Evolutionary conservation across 2,329 filamentous ascomycete genomes (phyloP).

Genomic region (Thielaviopsis populi): DNA sequence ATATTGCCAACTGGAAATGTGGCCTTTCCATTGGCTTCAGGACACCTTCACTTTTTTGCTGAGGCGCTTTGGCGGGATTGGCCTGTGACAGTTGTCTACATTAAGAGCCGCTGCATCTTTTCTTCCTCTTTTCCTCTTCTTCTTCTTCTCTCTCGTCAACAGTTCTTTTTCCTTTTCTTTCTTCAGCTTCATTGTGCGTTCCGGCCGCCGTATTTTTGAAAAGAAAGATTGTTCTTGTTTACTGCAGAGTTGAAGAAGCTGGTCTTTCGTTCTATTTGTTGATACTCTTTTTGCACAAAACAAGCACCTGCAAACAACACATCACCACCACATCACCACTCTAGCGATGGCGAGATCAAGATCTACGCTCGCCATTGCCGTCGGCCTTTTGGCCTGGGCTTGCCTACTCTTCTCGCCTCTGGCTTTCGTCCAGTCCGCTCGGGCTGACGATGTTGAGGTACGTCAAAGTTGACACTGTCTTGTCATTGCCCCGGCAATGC

Average conservation of each 20-base stretch:
- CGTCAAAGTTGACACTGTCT: background rate
- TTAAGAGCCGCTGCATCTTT: conserved; percentile 1
- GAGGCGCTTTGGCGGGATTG: conserved; percentile 23
- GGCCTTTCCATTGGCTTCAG: conserved; percentile 26
- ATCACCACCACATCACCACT: conserved; percentile 19
- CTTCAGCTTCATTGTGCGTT: conserved; percentile 14
- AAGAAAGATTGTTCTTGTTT: background rate
- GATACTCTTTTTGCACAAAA: conserved; percentile 11
- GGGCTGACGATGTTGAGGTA: conserved; percentile 52
- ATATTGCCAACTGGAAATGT: conserved; percentile 29
- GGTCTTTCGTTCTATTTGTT: conserved; percentile 16
- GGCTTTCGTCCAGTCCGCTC: conserved; percentile 65
- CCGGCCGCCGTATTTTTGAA: conserved; percentile 8
- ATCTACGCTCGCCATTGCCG: conserved; percentile 58
- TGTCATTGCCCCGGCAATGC: background rate
- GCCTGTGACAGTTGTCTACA: background rate
- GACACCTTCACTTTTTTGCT: conserved; percentile 21
- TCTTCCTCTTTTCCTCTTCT: background rate
- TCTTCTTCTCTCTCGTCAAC: conserved; percentile 17
- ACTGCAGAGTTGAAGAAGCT: conserved; percentile 18
- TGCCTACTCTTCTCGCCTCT: conserved; percentile 77
- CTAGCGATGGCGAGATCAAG: conserved; percentile 39
- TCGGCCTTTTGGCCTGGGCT: conserved; percentile 86
- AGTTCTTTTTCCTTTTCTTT: conserved; percentile 19
- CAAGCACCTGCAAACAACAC: background rate